Base-by-base conservation (phyloP, 108 stramenopile species). In the Aurantiochytrium sp. region DNA sequence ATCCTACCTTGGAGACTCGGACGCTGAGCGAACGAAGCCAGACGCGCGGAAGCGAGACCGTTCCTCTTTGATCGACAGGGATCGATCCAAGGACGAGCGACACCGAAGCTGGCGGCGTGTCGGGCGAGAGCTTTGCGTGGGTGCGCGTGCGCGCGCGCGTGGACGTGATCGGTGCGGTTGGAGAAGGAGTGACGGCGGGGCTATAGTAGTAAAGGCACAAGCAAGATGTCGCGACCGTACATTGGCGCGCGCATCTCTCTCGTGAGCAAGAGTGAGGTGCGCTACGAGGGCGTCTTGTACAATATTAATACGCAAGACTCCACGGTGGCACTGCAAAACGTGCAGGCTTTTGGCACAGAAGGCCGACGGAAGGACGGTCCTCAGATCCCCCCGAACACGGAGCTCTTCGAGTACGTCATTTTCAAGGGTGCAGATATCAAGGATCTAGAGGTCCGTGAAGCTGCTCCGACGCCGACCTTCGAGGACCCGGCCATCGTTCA, bases 201-300 rank as follows among this genome's bases (percentile, higher is more conserved):
- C 29, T 35, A 35, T 35, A 35, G 29, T 35, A 35, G 29, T 35
- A 35, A 35, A 35, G 29, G 29, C 0, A 35, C 29, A 35, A 57
- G 55, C 55, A 57, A 14, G 2, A 69, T 69, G 73, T 83, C 73
- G 44, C 12, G 44, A 44, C 73, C 73, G 44, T 83, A 83, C 51
- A 83, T 83, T 83, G 73, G 73, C n/a, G 73, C 73, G 87, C 92
- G 95, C 8, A 97, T 98, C 89, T 96, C 96, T 29, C 94, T 98
- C 45, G 96, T 98, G 72, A 97, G 97, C 51, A 98, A 96, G 89
- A 98, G 97, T 92, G 97, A 98, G 90, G 97, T 98, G 72, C 96
- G 98, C 57, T 98, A 97, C 90, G 96, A 97, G 87, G 98, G 98
- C 53, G 95, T 93, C 42, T 94, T 98, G 44, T 97, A 96, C 87